Conservation (phyloP, 2,329 filamentous ascomycete genomes). For the Trichoderma arundinaceum region DNA sequence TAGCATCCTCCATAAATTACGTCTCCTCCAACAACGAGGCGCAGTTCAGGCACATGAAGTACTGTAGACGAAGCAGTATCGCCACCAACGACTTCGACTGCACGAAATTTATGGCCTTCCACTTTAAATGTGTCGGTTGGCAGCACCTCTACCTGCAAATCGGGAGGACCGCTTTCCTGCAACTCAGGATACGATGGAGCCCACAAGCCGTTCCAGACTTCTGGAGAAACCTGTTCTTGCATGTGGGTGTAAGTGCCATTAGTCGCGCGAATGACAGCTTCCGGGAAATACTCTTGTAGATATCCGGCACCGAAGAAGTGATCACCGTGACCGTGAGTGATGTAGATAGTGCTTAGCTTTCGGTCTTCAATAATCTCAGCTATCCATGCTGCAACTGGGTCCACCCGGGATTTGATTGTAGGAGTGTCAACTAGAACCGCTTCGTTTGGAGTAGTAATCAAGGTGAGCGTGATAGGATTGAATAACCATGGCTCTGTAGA, state of each 20-base stretch:
- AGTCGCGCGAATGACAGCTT: slow-evolving; percentile 10
- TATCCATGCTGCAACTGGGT: slow-evolving; percentile 14
- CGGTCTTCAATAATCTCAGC: slow-evolving; percentile 1
- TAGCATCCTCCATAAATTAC: slow-evolving; percentile 7
- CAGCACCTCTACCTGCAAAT: neutral
- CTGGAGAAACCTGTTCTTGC: slow-evolving; percentile 12
- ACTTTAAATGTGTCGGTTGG: neutral
- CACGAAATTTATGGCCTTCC: slow-evolving; percentile 12
- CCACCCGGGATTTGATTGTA: slow-evolving; percentile 1
- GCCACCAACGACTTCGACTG: slow-evolving; percentile 12
- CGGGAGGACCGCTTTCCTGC: neutral
- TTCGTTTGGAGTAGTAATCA: slow-evolving; percentile 7
- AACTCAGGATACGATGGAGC: slow-evolving; percentile 10
- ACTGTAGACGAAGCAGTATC: slow-evolving; percentile 8
- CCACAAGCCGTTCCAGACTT: neutral
- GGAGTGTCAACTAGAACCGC: slow-evolving; percentile 15
- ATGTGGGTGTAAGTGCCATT: slow-evolving; percentile 16
- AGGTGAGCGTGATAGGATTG: slow-evolving; percentile 15
- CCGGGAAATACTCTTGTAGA: slow-evolving; percentile 3
- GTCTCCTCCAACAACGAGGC: slow-evolving; percentile 13
- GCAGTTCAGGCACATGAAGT: slow-evolving; percentile 4
- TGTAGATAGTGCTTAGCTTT: slow-evolving; percentile 19
- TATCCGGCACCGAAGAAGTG: neutral
- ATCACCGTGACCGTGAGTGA: slow-evolving; percentile 21
- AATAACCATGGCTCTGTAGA: slow-evolving; percentile 2